Evolutionary conservation across 1,284 basidiomycete genomes (phyloP).

Genomic region (Leccinum fuscescens): DNA sequence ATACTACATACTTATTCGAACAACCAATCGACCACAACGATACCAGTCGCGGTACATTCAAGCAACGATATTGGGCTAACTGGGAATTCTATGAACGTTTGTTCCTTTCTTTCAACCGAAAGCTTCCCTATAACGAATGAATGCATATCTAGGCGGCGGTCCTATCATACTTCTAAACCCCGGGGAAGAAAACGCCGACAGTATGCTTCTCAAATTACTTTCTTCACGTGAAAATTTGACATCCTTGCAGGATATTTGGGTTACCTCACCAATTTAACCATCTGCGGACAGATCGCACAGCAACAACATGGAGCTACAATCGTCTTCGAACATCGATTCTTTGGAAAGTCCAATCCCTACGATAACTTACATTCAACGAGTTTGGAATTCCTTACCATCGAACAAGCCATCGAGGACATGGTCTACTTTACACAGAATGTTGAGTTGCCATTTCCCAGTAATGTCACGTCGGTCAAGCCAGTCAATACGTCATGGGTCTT

Average conservation of each 20-base stretch:
- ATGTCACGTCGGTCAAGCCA: constrained; percentile 42
- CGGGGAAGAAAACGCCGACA: constrained; percentile 45
- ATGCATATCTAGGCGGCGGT: constrained; percentile 45
- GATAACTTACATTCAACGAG: constrained; percentile 60
- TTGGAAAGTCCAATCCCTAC: constrained; percentile 55
- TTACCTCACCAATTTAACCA: constrained; percentile 63
- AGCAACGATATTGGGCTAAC: constrained; percentile 69
- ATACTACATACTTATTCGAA: constrained; percentile 57
- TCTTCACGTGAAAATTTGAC: constrained; percentile 37
- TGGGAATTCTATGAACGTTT: constrained; percentile 62
- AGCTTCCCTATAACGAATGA: background rate
- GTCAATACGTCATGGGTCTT: constrained; percentile 65
- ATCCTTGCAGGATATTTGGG: constrained; percentile 44
- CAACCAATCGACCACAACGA: constrained; percentile 73
- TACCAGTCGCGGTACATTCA: constrained; percentile 71
- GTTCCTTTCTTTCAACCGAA: constrained; percentile 2
- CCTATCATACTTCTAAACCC: constrained; percentile 63
- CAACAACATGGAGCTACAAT: constrained; percentile 62
- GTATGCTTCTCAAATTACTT: constrained; percentile 21
- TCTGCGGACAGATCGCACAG: constrained; percentile 67
- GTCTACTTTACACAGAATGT: constrained; percentile 70
- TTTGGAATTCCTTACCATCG: constrained; percentile 59
- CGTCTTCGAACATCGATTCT: constrained; percentile 59
- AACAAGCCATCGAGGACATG: constrained; percentile 71
- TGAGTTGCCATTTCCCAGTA: constrained; percentile 60